Percentiles rank a stretch among this genome's conserved stretches.
phyloP scores from a whole-genome alignment of 345 rosid species.

The Schrenkiella parvula region DNA sequence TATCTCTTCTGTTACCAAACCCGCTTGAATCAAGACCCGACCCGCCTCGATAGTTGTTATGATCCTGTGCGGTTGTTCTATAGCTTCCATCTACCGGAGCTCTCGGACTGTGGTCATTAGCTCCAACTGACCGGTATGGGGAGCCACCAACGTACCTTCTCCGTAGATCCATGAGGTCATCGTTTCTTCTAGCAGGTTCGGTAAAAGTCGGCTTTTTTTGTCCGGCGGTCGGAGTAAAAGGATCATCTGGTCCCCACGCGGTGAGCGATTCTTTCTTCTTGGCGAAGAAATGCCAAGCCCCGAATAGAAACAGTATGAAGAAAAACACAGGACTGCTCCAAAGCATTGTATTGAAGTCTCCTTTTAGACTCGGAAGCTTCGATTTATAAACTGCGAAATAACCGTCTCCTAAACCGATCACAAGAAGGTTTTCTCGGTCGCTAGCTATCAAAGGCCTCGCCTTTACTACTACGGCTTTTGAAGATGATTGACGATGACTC shows the following conservation, averaged over 20 bases:
- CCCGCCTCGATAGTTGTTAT: constrained; percentile 51
- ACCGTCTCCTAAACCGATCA: constrained; percentile 73
- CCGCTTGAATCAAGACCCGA: constrained; percentile 56
- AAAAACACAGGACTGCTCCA: constrained; percentile 89
- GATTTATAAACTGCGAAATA: constrained; percentile 78
- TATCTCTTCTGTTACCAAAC: constrained; percentile 67
- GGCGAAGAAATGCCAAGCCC: constrained; percentile 91
- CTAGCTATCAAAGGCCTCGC: constrained; percentile 61
- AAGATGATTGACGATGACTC: constrained; percentile 33
- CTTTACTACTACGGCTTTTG: constrained; percentile 18
- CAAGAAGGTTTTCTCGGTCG: constrained; percentile 75
- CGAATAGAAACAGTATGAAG: constrained; percentile 77
- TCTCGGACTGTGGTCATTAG: constrained; percentile 49
- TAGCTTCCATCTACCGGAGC: constrained; percentile 54
- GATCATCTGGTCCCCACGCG: constrained; percentile 91
- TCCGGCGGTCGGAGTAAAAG: constrained; percentile 55
- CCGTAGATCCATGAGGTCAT: constrained; percentile 61
- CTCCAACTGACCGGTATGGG: constrained; percentile 47
- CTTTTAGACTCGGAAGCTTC: constrained; percentile 57
- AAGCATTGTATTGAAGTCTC: constrained; percentile 65
- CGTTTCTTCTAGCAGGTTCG: constrained; percentile 61
- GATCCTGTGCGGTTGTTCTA: constrained; percentile 51
- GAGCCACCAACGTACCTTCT: constrained; percentile 48
- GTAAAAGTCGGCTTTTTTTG: constrained; percentile 50
- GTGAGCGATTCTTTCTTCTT: constrained; percentile 93